phyloP scores from a whole-genome alignment of 1,139 yeast species.

The Protomyces gravidus region DNA sequence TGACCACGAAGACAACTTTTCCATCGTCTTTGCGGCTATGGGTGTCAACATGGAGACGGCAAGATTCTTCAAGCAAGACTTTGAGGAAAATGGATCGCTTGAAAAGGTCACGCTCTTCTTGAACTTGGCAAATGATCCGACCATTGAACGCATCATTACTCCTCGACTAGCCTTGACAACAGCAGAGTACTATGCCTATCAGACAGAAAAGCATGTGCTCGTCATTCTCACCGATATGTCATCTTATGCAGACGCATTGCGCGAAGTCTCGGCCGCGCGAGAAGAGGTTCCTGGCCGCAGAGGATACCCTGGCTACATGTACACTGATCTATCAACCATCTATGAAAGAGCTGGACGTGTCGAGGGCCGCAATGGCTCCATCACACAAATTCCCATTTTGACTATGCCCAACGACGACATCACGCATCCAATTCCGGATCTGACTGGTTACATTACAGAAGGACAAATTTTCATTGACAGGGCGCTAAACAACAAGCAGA shows the following conservation, averaged over 20 bases:
- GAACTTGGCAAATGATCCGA: slow-evolving; percentile 97
- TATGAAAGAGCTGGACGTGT: slow-evolving; percentile 99
- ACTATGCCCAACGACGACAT: slow-evolving; percentile 99
- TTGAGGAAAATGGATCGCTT: slow-evolving; percentile 96
- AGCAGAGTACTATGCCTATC: slow-evolving; percentile 97
- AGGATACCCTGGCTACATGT: slow-evolving; percentile 99
- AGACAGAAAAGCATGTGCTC: slow-evolving; percentile 97
- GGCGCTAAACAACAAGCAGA: slow-evolving; percentile 91
- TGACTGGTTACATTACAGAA: slow-evolving; percentile 98
- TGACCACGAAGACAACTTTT: slow-evolving; percentile 98
- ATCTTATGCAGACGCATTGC: slow-evolving; percentile 96
- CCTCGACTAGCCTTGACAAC: slow-evolving; percentile 99
- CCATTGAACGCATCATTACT: slow-evolving; percentile 97
- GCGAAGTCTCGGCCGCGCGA: slow-evolving; percentile 99
- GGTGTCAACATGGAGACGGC: slow-evolving; percentile 92
- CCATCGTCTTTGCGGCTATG: slow-evolving; percentile 98
- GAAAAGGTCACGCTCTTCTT: slow-evolving; percentile 96
- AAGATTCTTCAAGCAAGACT: slow-evolving; percentile 94
- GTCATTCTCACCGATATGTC: slow-evolving; percentile 98
- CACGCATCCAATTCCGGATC: slow-evolving; percentile 99
- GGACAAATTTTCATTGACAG: slow-evolving; percentile 98
- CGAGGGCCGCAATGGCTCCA: slow-evolving; percentile 98
- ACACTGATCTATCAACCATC: slow-evolving; percentile 96
- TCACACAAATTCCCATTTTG: slow-evolving; percentile 96
- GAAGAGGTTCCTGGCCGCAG: slow-evolving; percentile 99